Evolutionary conservation across 1,284 basidiomycete species (phyloP).

Genomic region (Cystobasidiaceae sp.): DNA sequence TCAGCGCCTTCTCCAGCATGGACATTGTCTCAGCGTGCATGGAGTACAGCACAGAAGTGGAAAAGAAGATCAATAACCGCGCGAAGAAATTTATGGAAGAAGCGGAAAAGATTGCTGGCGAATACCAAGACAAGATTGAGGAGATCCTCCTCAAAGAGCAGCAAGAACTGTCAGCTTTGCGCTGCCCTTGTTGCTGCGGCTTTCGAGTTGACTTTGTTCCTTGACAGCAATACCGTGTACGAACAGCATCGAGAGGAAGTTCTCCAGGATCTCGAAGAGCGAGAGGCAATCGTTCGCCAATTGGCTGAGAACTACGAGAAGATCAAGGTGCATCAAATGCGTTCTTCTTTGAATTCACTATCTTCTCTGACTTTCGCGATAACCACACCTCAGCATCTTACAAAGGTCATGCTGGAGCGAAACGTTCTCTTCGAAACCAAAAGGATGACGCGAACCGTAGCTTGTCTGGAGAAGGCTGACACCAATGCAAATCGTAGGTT

Average conservation of each 20-base stretch:
- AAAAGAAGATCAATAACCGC: background rate
- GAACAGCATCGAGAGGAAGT: background rate
- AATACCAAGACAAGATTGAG: background rate
- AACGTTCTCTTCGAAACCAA: too few species aligned
- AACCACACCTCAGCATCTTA: too few species aligned
- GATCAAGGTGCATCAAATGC: background rate
- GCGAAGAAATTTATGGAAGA: background rate
- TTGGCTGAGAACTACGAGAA: conserved; percentile 1
- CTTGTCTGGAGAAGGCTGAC: too few species aligned
- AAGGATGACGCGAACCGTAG: too few species aligned
- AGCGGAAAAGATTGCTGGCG: conserved; percentile 1
- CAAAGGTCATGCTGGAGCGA: too few species aligned
- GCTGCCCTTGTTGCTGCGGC: background rate
- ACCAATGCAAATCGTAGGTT: too few species aligned
- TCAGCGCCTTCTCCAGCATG: background rate
- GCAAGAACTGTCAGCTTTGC: background rate
- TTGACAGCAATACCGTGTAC: background rate
- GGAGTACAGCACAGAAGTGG: background rate
- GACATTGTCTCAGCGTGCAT: conserved; percentile 6
- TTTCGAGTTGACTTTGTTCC: background rate
- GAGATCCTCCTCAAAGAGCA: background rate
- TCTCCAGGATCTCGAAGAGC: background rate
- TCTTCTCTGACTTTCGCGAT: too few species aligned
- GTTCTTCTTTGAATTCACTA: background rate
- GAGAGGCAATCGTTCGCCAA: background rate